Evolutionary conservation across 148 eudicot genomes (phyloP).

Genomic region (Spergularia marina): DNA sequence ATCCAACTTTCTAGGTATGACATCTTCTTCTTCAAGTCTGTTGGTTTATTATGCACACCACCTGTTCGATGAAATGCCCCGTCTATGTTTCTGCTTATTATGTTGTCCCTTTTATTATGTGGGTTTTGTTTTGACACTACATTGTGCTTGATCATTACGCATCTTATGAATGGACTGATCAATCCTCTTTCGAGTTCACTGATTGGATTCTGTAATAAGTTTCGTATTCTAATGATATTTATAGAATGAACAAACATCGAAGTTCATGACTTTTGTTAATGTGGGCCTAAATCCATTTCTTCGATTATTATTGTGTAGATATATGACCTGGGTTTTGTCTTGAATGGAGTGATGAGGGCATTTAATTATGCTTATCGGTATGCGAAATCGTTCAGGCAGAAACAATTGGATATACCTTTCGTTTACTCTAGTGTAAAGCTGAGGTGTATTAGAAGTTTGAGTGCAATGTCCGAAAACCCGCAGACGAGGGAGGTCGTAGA

Average conservation of each 20-base stretch:
- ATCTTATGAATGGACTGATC: no score
- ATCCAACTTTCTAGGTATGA: no score
- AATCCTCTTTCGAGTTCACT: no score
- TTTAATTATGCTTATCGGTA: constrained; percentile 6
- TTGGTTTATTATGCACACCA: not conserved
- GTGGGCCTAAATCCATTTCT: no score
- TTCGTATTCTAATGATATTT: no score
- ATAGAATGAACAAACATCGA: no score
- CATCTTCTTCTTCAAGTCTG: not conserved
- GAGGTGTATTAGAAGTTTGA: constrained; percentile 19
- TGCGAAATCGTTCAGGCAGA: not conserved
- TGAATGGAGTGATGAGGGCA: not conserved
- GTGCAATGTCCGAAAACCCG: constrained; percentile 14
- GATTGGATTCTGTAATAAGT: no score
- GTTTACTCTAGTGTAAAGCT: not conserved
- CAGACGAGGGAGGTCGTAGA: constrained; percentile 38
- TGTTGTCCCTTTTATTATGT: not conserved
- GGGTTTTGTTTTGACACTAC: no score
- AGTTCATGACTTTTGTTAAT: no score
- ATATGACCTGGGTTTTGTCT: no score
- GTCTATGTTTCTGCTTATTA: not conserved
- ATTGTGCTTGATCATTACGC: no score
- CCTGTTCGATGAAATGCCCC: not conserved
- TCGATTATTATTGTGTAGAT: no score
- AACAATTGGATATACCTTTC: not conserved